Base-by-base conservation (phyloP, 2,329 filamentous ascomycete genomes). In the Ophiostoma fasciatum region DNA sequence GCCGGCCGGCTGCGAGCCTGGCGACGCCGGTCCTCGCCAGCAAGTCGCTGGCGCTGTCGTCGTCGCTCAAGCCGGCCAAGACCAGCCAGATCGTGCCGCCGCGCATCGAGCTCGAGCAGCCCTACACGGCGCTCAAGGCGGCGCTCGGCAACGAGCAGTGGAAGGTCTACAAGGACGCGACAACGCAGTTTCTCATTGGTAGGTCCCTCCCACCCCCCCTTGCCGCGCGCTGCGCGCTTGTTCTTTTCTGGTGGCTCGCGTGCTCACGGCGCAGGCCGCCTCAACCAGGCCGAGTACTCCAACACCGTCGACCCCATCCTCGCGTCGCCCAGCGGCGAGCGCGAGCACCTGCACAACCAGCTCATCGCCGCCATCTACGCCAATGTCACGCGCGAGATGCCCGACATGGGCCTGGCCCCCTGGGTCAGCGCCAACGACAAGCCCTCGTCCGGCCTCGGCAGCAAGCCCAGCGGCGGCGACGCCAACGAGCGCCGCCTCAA, bases 391-490 rank as follows among this genome's bases (percentile, higher is more conserved):
- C 62, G 76, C 39, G 76, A 80, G 51, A 71, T 77, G 62, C 75
- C 76, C 40, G 75, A 79, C 45, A 64, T 65, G 51, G 74, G 74
- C 47, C 66, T 77, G 48, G 76, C 76, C 32, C 71, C 72, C 42
- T 81, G 75, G 75, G 76, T 80, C 51, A 78, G 74, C 52, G 74
- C 75, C 37, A 78, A 79, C 49, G 75, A 80, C 47, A 80, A 80
- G 48, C 74, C 74, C 14, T 57, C 66, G 14, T 58, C 68, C 10
- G 63, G 62, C 28, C 58, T 66, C 22, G 68, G 68, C 43, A 68
- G 61, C 45, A 80, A 80, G 51, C 70, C 72, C 17, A 64, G 73
- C 31, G 71, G 68, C 20, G 73, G 73, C 20, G 75, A 80, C 62
- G 72, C 75, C 23, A 65, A 70, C 25, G 75, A 81, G 55, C 63